Conservation (phyloP, 2,329 filamentous ascomycete genomes). For the Leptodontidium sp. region DNA sequence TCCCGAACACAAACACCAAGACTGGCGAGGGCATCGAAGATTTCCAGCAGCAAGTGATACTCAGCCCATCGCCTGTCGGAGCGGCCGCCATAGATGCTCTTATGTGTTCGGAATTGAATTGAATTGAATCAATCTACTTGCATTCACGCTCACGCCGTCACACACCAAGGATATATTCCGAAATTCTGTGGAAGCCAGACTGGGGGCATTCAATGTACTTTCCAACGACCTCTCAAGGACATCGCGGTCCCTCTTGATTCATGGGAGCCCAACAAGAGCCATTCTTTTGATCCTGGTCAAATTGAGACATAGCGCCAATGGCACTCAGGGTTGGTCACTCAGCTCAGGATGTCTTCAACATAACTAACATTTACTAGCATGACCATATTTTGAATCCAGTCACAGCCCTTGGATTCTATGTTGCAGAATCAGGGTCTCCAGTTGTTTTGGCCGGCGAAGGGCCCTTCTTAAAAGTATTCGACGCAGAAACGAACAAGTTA, state of each 20-base stretch:
- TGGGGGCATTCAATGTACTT: neutral
- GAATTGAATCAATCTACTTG: neutral
- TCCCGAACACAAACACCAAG: slow-evolving; percentile 6
- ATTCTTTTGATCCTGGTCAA: neutral
- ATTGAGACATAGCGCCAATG: slow-evolving; percentile 25
- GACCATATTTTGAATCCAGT: slow-evolving; percentile 55
- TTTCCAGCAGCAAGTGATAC: neutral
- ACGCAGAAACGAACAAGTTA: slow-evolving; percentile 46
- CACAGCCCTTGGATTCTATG: slow-evolving; percentile 65
- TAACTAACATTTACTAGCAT: slow-evolving; percentile 38
- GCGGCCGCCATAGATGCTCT: neutral
- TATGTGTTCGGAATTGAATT: neutral
- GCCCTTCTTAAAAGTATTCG: slow-evolving; percentile 62
- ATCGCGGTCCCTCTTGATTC: neutral
- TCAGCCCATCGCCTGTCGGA: neutral
- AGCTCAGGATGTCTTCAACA: neutral
- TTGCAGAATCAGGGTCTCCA: slow-evolving; percentile 41
- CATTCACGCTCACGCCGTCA: neutral
- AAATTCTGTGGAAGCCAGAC: neutral
- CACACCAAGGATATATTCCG: neutral
- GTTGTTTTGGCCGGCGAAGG: slow-evolving; percentile 69
- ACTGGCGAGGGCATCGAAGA: neutral
- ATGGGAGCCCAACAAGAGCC: neutral
- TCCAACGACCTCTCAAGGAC: neutral
- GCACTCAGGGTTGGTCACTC: slow-evolving; percentile 36